Percentiles rank a stretch among this genome's conserved stretches.
These are phyloP conservation scores for Raffaelea arxii DNA, from an alignment of 2,329 filamentous ascomycete species.

Conservation along the genomic window DNA sequence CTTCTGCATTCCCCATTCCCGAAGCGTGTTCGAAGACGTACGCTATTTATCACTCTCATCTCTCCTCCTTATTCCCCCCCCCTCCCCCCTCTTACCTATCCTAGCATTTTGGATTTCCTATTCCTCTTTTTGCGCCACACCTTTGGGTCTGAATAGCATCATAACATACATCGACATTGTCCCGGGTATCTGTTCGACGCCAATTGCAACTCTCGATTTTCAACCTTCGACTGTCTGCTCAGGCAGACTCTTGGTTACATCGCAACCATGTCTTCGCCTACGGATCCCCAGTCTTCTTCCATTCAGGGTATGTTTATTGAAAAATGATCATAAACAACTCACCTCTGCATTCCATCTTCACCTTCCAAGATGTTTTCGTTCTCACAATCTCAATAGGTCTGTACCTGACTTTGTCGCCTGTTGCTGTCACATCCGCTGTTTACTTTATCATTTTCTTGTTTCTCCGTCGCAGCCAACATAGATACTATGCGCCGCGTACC, in stretches of 20 bases:
- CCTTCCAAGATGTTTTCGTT: background rate
- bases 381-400: slow-evolving; percentile 19
- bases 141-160: background rate
- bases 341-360: no score
- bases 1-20: no score
- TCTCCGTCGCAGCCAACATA: slow-evolving; percentile 32
- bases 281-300: slow-evolving; percentile 7
- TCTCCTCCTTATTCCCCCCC: background rate
- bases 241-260: slow-evolving; percentile 4
- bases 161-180: background rate
- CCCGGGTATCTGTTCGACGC: slow-evolving; percentile 2
- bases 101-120: background rate
- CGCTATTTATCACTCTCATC: background rate
- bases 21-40: no score
- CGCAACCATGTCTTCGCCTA: slow-evolving; percentile 7
- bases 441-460: slow-evolving; percentile 35
- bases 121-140: background rate
- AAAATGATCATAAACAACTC: no score
- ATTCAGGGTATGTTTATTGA: slow-evolving; percentile 11
- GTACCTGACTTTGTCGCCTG: slow-evolving; percentile 31
- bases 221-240: slow-evolving; percentile 1
- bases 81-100: background rate
- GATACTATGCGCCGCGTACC: slow-evolving; percentile 40
- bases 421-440: slow-evolving; percentile 24
- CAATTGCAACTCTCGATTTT: background rate